Evolutionary conservation across 2,329 filamentous ascomycete genomes (phyloP).

Genomic region (Colletotrichum lupini): DNA sequence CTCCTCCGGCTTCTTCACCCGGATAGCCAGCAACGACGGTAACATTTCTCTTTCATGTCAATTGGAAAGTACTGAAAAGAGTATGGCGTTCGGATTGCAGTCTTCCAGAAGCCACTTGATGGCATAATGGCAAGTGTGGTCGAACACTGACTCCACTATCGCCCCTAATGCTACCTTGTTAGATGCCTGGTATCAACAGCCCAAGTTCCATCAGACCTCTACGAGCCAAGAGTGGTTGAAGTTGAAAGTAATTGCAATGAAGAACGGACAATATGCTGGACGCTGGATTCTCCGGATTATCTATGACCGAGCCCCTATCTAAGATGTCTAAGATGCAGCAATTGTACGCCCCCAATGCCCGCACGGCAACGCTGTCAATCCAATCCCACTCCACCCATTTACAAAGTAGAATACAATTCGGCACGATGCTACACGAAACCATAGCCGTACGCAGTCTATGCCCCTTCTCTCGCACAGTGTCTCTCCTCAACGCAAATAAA

Average conservation of each 20-base stretch:
- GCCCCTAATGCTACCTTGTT: no score
- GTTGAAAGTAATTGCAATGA: not conserved
- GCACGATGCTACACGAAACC: not conserved
- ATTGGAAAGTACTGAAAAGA: no score
- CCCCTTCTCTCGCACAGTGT: not conserved
- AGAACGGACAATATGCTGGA: not conserved
- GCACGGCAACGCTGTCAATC: conserved; percentile 1
- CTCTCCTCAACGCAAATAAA: not conserved
- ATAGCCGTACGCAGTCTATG: not conserved
- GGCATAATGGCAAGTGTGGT: no score
- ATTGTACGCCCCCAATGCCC: not conserved
- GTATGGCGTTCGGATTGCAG: no score
- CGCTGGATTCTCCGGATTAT: not conserved
- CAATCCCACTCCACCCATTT: not conserved
- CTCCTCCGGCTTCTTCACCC: not conserved
- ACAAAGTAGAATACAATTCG: conserved; percentile 11
- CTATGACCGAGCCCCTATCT: not conserved
- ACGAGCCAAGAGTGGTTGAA: not conserved
- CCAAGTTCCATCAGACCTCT: not conserved
- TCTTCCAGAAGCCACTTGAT: no score
- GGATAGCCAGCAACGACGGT: not conserved
- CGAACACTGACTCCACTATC: no score
- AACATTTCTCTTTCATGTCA: no score
- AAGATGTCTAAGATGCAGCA: conserved; percentile 7
- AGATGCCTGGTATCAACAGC: not conserved